Percentiles rank a stretch among this genome's conserved stretches.
Conservation (phyloP, 305 asterid species). For the Lippia alba region DNA sequence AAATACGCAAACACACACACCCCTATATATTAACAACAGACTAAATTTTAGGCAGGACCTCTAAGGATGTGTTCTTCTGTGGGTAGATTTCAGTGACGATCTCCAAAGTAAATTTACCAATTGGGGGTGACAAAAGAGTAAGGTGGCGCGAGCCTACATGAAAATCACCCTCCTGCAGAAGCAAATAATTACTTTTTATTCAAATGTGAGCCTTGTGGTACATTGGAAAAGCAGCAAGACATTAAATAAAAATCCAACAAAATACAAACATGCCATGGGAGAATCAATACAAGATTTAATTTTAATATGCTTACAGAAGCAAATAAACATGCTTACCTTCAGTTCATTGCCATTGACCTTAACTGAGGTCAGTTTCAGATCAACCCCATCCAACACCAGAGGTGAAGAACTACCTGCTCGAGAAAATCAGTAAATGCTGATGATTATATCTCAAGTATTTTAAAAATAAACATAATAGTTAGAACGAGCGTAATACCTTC, state of each 20-base stretch:
- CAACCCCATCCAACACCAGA: slow-evolving; percentile 75
- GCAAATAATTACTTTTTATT: not conserved
- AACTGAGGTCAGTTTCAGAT: slow-evolving; percentile 72
- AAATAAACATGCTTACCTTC: slow-evolving; percentile 50
- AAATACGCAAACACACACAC: too few species aligned
- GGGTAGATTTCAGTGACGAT: slow-evolving; percentile 82
- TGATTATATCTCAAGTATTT: slow-evolving; percentile 29
- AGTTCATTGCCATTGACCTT: slow-evolving; percentile 64
- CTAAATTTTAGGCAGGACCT: slow-evolving; percentile 48
- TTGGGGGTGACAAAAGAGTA: slow-evolving; percentile 71
- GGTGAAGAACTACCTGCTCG: slow-evolving; percentile 68
- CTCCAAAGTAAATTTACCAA: slow-evolving; percentile 74
- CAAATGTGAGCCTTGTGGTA: slow-evolving; percentile 4
- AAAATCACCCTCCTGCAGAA: slow-evolving; percentile 69
- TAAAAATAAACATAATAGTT: not conserved
- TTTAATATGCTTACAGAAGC: not conserved
- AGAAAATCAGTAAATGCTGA: slow-evolving; percentile 21
- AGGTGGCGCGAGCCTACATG: slow-evolving; percentile 64
- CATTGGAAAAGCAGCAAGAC: too few species aligned
- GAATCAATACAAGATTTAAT: slow-evolving; percentile 1
- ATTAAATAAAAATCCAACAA: not conserved
- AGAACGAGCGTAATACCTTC: slow-evolving; percentile 58
- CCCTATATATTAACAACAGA: not conserved
- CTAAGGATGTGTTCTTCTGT: slow-evolving; percentile 83
- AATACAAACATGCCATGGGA: not conserved